phyloP scores from a whole-genome alignment of 805 yeast genomes.

The Metschnikowia cubensis region DNA sequence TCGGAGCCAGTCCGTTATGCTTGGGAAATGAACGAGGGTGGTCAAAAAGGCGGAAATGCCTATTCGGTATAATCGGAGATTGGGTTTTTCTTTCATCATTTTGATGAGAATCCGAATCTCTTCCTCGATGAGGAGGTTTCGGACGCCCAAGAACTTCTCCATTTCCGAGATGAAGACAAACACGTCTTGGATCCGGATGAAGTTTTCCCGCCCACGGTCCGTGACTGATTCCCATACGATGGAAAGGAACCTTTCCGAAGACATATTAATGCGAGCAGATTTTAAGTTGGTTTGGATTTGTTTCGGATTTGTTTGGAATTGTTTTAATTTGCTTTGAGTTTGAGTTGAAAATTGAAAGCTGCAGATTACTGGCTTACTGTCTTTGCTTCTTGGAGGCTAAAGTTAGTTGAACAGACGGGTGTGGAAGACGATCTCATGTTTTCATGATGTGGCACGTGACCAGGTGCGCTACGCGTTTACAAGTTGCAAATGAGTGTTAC shows the following conservation, averaged over 20 bases:
- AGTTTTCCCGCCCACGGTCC: neutral
- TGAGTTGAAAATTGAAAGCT: too few species aligned
- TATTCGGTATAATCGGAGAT: constrained; percentile 9
- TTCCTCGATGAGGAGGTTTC: constrained; percentile 7
- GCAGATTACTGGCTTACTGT: too few species aligned
- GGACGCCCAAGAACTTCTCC: constrained; percentile 9
- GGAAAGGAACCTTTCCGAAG: constrained; percentile 4
- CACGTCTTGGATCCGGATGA: constrained; percentile 8
- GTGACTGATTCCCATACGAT: constrained; percentile 13
- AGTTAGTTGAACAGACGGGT: neutral
- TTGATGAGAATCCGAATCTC: constrained; percentile 10
- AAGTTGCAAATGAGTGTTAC: neutral
- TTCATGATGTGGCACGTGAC: neutral
- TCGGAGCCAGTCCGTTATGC: constrained; percentile 9
- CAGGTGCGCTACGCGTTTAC: neutral
- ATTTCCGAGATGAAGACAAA: constrained; percentile 10
- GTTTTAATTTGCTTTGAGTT: too few species aligned
- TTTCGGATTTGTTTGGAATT: too few species aligned
- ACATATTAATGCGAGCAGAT: neutral
- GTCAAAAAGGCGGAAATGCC: constrained; percentile 15
- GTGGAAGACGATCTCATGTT: neutral
- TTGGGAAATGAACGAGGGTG: constrained; percentile 11
- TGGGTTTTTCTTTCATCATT: constrained; percentile 10
- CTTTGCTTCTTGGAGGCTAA: neutral
- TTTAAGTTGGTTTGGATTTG: too few species aligned